Evolutionary conservation across 176 grass and related monocot genomes (phyloP).

Genomic region (Aegilops umbellulata): DNA sequence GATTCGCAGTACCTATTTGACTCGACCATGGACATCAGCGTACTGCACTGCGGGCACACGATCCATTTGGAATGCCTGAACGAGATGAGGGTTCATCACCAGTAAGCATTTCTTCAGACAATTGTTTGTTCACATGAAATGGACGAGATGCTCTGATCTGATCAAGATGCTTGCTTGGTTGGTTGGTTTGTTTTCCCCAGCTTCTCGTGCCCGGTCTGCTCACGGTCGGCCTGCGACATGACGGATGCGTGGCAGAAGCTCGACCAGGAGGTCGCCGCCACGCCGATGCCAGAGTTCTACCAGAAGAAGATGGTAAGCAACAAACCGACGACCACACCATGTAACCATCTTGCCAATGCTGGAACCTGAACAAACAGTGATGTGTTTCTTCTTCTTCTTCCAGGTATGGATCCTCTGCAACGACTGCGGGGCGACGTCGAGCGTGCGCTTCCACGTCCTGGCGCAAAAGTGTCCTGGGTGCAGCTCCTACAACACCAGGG

Average conservation of each 20-base stretch:
- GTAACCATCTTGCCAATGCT: not conserved
- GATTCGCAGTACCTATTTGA: conserved; percentile 75
- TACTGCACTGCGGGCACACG: conserved; percentile 70
- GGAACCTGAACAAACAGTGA: not conserved
- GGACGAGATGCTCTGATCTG: not conserved
- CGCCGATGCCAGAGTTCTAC: conserved; percentile 70
- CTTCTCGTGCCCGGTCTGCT: conserved; percentile 89
- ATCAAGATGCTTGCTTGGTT: not conserved
- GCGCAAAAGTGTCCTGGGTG: conserved; percentile 76
- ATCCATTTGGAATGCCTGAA: conserved; percentile 82
- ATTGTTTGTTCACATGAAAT: not conserved
- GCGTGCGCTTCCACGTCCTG: conserved; percentile 68
- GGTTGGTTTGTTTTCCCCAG: conserved; percentile 20
- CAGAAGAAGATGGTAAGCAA: conserved; percentile 75
- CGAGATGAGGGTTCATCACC: conserved; percentile 65
- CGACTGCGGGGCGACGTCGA: conserved; percentile 64
- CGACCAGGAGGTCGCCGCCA: conserved; percentile 73
- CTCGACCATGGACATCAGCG: conserved; percentile 74
- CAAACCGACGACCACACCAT: not conserved
- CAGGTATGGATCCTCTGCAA: conserved; percentile 94
- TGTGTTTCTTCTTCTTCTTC: not conserved
- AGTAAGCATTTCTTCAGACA: conserved; percentile 50
- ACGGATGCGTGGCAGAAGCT: conserved; percentile 61
- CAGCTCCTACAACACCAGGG: conserved; percentile 77
- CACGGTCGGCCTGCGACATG: conserved; percentile 75